Base-by-base conservation (phyloP, 2,329 filamentous ascomycete species). In the Hypoxylon sp. region DNA sequence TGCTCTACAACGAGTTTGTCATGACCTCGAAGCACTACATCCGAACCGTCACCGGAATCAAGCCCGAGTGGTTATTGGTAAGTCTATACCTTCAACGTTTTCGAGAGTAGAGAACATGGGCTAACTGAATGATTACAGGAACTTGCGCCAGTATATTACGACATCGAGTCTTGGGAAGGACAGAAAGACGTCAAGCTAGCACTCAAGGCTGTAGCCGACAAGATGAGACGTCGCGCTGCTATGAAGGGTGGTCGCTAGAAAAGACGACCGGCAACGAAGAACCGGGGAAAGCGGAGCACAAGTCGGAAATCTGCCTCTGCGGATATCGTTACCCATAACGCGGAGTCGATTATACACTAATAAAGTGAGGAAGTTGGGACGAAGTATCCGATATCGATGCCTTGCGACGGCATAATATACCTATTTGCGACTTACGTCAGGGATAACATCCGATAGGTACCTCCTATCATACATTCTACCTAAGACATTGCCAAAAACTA, bases 1-100 rank as follows among this genome's bases (percentile, higher is more conserved):
- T 99, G 17, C 77, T 99, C 17, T 99, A 99, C 75, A 96, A 97
- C 66, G 95, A 99, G 69, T 99, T 97, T 67, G 94, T 99, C 8
- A 83, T 99, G 47, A 99, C 94, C 1, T 94, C 89, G 43, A 97
- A 99, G 82, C 96, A 97, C 75, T 99, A 97, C 71, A 93, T 99
- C 64, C 84, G 95, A 49, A 97, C 91, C 0, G 91, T 97, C 36
- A 97, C 92, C 8, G 86, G 89, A 20, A 88, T 99, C 46, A 89
- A 90, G 69, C 90, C 93, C 0, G 94, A 99, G 73, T 99, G 94
- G 94, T 77, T 99, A 55, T 70, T 97, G 73, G 90, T 92, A 79
- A 74, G 87, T 65, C 19, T 7, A 37, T 25, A 23, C 20, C 12
- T 25, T 26, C 11, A 4, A 8, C 4, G 13, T 21, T 7, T 17